These are phyloP conservation scores for Articulospora tetracladia DNA, from an alignment of 495 filamentous ascomycete species.

Conservation along the genomic window DNA sequence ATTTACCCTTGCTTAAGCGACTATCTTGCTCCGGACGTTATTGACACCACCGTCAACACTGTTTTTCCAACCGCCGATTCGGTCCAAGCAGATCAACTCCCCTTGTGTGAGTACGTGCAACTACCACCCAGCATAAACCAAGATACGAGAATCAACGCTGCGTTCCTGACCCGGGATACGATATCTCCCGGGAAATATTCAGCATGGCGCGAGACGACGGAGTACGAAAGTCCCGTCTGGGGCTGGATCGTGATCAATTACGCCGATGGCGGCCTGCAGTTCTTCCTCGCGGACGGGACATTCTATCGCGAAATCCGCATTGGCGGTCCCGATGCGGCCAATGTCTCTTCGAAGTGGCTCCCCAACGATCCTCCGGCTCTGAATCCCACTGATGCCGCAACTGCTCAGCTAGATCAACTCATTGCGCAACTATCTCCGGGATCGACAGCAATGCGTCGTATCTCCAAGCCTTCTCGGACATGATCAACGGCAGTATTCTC, in stretches of 20 bases:
- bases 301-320: slow-evolving; percentile 49
- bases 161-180: slow-evolving; percentile 23
- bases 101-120: slow-evolving; percentile 37
- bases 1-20: slow-evolving; percentile 32
- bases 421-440: slow-evolving; percentile 23
- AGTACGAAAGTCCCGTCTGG: slow-evolving; percentile 47
- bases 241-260: slow-evolving; percentile 50
- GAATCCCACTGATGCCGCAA: background rate
- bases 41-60: background rate
- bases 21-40: background rate
- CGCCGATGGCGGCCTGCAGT: slow-evolving; percentile 41
- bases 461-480: slow-evolving; percentile 33
- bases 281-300: slow-evolving; percentile 44
- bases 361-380: slow-evolving; percentile 27
- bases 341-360: slow-evolving; percentile 27
- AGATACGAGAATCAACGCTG: slow-evolving; percentile 36
- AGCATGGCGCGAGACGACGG: slow-evolving; percentile 24
- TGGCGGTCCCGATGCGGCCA: slow-evolving; percentile 24
- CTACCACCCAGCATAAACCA: slow-evolving; percentile 48
- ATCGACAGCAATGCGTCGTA: slow-evolving; percentile 22
- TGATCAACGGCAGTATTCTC: slow-evolving; percentile 29
- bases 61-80: background rate
- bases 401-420: slow-evolving; percentile 33
- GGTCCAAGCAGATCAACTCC: slow-evolving; percentile 10
- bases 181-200: background rate